Evolutionary conservation across 1,284 basidiomycete genomes (phyloP).

Genomic region (Cronartium quercuum): DNA sequence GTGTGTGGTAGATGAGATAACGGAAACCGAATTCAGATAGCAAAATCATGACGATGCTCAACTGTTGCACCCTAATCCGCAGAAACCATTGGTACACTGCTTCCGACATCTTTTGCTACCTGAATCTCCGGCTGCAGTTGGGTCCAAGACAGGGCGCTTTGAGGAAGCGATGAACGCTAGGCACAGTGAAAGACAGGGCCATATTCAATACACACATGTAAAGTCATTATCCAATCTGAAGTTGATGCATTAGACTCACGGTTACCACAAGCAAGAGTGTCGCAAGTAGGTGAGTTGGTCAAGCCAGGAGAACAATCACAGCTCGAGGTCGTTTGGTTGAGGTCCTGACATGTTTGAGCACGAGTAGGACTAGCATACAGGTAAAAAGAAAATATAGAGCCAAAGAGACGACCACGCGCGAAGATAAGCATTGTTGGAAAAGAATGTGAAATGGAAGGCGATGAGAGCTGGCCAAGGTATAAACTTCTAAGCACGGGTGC

Average conservation of each 20-base stretch:
- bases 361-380: background rate
- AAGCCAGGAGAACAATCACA: conserved; percentile 16
- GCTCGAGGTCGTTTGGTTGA: background rate
- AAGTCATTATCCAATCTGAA: background rate
- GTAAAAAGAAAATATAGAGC: background rate
- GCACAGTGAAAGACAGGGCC: too few species aligned
- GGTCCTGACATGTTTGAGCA: background rate
- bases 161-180: conserved; percentile 4
- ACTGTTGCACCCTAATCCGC: conserved; percentile 30
- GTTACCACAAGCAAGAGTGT: conserved; percentile 10
- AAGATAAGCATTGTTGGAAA: too few species aligned
- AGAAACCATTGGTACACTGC: conserved; percentile 22
- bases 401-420: background rate
- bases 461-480: too few species aligned
- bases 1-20: background rate
- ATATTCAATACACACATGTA: too few species aligned
- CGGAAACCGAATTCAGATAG: background rate
- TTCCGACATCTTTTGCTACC: conserved; percentile 17
- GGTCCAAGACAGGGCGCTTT: background rate
- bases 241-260: conserved; percentile 9
- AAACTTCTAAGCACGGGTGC: too few species aligned
- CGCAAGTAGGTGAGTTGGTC: conserved; percentile 21
- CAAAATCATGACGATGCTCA: background rate
- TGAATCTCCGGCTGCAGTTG: background rate
- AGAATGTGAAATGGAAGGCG: too few species aligned